Evolutionary conservation across 2,329 filamentous ascomycete species (phyloP), one percentile per base, ranked within the genome.

Genomic region (Albophoma yamanashiensis): DNA sequence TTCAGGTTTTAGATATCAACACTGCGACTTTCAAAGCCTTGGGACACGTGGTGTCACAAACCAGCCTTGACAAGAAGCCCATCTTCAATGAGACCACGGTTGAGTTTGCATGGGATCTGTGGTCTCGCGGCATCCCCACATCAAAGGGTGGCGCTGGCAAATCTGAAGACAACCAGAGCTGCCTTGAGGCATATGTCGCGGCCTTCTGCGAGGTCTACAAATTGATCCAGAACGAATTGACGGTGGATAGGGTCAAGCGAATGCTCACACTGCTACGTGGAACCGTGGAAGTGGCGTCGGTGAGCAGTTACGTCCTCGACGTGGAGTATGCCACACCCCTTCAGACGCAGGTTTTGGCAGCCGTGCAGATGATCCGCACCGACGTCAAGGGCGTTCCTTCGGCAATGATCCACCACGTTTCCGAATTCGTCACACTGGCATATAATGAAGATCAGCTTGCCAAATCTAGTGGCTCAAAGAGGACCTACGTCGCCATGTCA

Each of bases 401-500:
- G 0, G 82, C 82, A n/a, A 75, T 96, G 66, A 80, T 92, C 57
- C 77, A 77, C 0, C 82, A 89, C 59, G 81, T 92, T 12, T 84
- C 91, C 1, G 83, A 89, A 57, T 85, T 96, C 61, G 82, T 86
- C 11, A 81, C 84, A 2, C 77, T 96, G 40, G 88, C 91, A 1
- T 92, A 90, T 65, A 73, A 77, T 0, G 70, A 73, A 60, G 68
- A 75, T 60, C 59, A 68, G 62, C 27, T 72, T 62, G 59, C 74
- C 64, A 65, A 66, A 15, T 72, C 76, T 15, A 64, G 58, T 3
- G 56, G 68, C 1, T 68, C 75, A 57, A 85, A 85, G 60, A 89
- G 91, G 8, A 96, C 91, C 0, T 97, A 92, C 69, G 86, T 99
- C 59, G 93, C 94, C 40, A 83, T 97, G 69, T 91, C 92, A 1